phyloP scores from a whole-genome alignment of 1,284 basidiomycete species.

The Thecaphora thlaspeos region DNA sequence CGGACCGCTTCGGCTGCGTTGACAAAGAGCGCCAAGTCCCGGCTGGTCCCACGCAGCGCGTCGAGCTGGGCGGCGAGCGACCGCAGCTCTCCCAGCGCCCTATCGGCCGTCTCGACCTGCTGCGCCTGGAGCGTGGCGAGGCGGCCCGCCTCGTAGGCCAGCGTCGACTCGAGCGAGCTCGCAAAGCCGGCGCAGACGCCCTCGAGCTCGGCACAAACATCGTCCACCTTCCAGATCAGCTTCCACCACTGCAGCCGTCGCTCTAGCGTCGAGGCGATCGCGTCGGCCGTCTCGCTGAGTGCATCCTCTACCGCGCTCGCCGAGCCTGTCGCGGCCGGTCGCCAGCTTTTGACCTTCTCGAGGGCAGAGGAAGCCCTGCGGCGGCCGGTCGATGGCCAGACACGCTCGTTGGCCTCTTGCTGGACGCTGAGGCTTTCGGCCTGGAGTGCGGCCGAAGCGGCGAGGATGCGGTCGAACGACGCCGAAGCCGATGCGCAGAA shows the following conservation, averaged over 20 bases:
- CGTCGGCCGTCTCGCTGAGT: slow-evolving; percentile 14
- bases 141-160: slow-evolving; percentile 42
- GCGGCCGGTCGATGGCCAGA: slow-evolving; percentile 20
- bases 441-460: no score
- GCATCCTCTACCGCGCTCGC: slow-evolving; percentile 18
- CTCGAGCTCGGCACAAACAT: slow-evolving; percentile 43
- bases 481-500: no score
- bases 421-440: no score
- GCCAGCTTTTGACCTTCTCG: slow-evolving; percentile 20
- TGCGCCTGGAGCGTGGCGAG: slow-evolving; percentile 24
- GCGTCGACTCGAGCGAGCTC: slow-evolving; percentile 30
- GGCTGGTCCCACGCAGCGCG: slow-evolving; percentile 5
- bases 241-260: slow-evolving; percentile 49
- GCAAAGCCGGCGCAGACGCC: slow-evolving; percentile 41
- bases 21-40: slow-evolving; percentile 25
- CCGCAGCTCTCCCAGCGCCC: slow-evolving; percentile 21
- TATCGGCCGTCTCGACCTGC: slow-evolving; percentile 12
- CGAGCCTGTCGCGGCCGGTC: slow-evolving; percentile 17
- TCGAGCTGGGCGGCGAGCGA: slow-evolving; percentile 9
- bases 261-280: slow-evolving; percentile 36
- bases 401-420: slow-evolving; percentile 14
- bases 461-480: no score
- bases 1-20: slow-evolving; percentile 31
- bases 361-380: slow-evolving; percentile 16
- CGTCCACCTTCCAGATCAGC: slow-evolving; percentile 48